Conservation (phyloP, 192 early-diverging fungal species). For the Umbelopsis ramanniana region DNA sequence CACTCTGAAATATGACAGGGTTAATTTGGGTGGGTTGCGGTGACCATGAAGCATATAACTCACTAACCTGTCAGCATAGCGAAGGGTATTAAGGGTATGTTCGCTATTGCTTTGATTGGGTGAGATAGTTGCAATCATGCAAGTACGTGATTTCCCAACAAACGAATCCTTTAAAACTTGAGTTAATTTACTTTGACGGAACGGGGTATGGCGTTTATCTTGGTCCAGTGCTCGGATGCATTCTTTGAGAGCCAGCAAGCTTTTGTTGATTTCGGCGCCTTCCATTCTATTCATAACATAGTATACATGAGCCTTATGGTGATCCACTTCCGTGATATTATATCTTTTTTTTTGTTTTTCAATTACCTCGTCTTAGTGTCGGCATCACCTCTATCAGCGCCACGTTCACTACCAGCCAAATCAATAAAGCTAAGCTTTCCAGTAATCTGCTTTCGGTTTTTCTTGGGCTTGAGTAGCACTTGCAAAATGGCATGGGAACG, state of each 20-base stretch:
- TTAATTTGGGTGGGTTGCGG: neutral
- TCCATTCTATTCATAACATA: slow-evolving; percentile 77
- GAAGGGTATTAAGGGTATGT: slow-evolving; percentile 95
- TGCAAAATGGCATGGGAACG: slow-evolving; percentile 99
- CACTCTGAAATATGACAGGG: neutral
- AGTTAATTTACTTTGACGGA: slow-evolving; percentile 96
- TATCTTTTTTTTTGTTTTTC: neutral
- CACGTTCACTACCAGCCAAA: slow-evolving; percentile 97
- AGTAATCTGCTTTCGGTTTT: slow-evolving; percentile 61
- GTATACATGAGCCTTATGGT: neutral
- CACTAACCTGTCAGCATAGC: slow-evolving; percentile 88
- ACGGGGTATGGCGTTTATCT: slow-evolving; percentile 95
- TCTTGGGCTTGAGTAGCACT: slow-evolving; percentile 79
- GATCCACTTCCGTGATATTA: neutral
- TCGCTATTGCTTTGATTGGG: slow-evolving; percentile 95
- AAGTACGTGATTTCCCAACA: slow-evolving; percentile 95
- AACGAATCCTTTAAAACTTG: slow-evolving; percentile 99
- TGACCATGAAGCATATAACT: neutral
- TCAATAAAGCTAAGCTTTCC: slow-evolving; percentile 98
- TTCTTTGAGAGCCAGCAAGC: slow-evolving; percentile 95
- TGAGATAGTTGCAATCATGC: slow-evolving; percentile 98
- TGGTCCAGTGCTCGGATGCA: slow-evolving; percentile 97
- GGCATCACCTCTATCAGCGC: slow-evolving; percentile 94
- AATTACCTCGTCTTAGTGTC: slow-evolving; percentile 86
- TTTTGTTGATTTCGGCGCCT: slow-evolving; percentile 99